A percentile compares a stretch with the other conserved stretches of the same genome.
phyloP scores from a whole-genome alignment of 225 moss, liverwort and hornwort genomes.

The Pleurozium schreberi region DNA sequence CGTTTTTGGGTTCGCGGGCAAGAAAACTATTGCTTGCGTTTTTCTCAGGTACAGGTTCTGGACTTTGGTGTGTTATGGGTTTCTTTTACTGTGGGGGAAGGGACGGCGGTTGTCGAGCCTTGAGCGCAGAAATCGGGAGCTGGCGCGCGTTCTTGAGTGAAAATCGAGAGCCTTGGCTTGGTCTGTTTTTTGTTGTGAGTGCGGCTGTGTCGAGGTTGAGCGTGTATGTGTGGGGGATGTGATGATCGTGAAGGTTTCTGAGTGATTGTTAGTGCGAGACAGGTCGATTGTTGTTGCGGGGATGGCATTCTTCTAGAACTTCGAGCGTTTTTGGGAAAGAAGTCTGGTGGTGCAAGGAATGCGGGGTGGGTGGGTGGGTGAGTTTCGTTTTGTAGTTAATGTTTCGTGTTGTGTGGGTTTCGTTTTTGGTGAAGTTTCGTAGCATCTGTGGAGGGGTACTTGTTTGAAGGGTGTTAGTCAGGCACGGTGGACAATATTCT shows the following conservation, averaged over 20 bases:
- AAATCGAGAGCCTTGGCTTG: neutral
- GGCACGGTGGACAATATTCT: neutral
- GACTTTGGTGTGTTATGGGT: neutral
- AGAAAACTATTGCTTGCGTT: neutral
- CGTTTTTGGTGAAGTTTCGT: neutral
- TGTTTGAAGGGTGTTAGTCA: neutral
- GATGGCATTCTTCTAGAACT: neutral
- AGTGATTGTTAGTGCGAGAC: neutral
- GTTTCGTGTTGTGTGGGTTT: neutral
- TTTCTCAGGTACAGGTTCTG: neutral
- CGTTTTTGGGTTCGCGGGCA: neutral
- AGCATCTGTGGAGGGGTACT: neutral
- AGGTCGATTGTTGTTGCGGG: neutral
- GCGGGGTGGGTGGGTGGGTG: neutral
- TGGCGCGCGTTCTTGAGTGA: neutral
- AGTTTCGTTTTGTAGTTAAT: neutral
- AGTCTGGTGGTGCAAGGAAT: neutral
- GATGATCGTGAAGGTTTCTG: neutral
- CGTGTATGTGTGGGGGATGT: neutral
- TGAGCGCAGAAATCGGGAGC: neutral
- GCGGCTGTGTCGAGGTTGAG: neutral
- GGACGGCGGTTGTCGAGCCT: neutral
- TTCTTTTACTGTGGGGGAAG: neutral
- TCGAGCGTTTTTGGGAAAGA: neutral
- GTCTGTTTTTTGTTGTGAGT: neutral